Conservation (phyloP, 306 rosid genomes). For the Prunus mume region DNA sequence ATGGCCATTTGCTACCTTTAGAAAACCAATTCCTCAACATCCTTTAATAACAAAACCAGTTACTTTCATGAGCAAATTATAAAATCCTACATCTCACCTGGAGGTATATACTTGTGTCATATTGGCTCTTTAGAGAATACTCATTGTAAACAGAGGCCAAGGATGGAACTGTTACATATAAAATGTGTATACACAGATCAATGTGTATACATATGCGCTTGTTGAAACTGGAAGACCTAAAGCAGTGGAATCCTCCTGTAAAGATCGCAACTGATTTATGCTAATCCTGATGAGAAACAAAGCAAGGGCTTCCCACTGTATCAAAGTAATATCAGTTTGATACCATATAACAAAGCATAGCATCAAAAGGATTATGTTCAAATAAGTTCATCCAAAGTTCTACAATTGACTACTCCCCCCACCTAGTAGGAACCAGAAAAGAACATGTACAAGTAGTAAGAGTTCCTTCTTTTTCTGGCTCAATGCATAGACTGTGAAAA, state of each 20-base stretch:
- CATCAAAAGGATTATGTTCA: slow-evolving; percentile 12
- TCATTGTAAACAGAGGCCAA: slow-evolving; percentile 95
- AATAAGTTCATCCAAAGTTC: slow-evolving; percentile 10
- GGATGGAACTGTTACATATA: slow-evolving; percentile 93
- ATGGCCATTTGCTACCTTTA: not conserved
- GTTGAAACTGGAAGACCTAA: slow-evolving; percentile 74
- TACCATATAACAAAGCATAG: slow-evolving; percentile 3
- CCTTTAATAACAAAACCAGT: not conserved
- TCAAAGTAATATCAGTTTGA: slow-evolving; percentile 25
- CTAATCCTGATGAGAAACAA: slow-evolving; percentile 90
- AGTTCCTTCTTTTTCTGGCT: slow-evolving; percentile 1
- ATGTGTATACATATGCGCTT: slow-evolving; percentile 72
- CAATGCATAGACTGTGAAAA: slow-evolving; percentile 20
- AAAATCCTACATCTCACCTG: slow-evolving; percentile 52
- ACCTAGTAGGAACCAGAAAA: slow-evolving; percentile 5
- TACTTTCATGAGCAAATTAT: not conserved
- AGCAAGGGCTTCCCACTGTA: slow-evolving; percentile 99
- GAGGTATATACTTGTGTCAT: slow-evolving; percentile 95
- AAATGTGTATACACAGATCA: slow-evolving; percentile 71
- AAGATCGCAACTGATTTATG: slow-evolving; percentile 80
- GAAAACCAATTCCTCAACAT: not conserved
- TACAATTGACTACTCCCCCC: slow-evolving; percentile 13
- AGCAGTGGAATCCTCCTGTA: slow-evolving; percentile 72
- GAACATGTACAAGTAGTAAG: not conserved
- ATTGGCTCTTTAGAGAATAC: slow-evolving; percentile 98